phyloP scores from a whole-genome alignment of 2,329 filamentous ascomycete genomes.

The Cytospora leucostoma region DNA sequence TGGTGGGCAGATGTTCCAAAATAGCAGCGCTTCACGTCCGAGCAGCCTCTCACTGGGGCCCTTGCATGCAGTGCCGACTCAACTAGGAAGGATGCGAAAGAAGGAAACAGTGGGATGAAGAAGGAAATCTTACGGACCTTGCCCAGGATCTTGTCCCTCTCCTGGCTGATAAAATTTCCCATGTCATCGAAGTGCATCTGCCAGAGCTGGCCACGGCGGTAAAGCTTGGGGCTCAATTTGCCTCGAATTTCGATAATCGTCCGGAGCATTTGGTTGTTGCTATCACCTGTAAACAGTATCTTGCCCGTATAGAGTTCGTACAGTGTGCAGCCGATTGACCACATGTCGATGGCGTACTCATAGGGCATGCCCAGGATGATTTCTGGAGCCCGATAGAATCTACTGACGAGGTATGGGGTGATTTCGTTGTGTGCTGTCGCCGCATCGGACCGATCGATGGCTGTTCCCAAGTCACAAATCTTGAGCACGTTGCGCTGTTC shows the following conservation, averaged over 20 bases:
- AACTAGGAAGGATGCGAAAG: slow-evolving; percentile 25
- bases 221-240: slow-evolving; percentile 85
- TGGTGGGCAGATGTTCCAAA: slow-evolving; percentile 10
- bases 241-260: slow-evolving; percentile 95
- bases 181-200: slow-evolving; percentile 81
- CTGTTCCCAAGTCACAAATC: slow-evolving; percentile 95
- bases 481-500: slow-evolving; percentile 83
- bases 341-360: slow-evolving; percentile 93
- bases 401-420: slow-evolving; percentile 91
- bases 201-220: slow-evolving; percentile 78
- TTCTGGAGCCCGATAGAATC: slow-evolving; percentile 96
- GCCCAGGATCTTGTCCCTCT: slow-evolving; percentile 83
- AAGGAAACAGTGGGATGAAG: background rate
- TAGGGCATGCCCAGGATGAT: slow-evolving; percentile 97
- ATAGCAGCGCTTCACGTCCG: slow-evolving; percentile 14
- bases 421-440: slow-evolving; percentile 75
- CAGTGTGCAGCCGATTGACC: slow-evolving; percentile 95
- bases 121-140: slow-evolving; percentile 57
- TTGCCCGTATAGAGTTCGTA: slow-evolving; percentile 98
- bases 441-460: slow-evolving; percentile 81
- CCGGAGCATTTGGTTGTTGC: slow-evolving; percentile 98
- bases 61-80: slow-evolving; percentile 3
- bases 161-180: slow-evolving; percentile 80
- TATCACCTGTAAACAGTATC: slow-evolving; percentile 90
- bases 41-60: slow-evolving; percentile 9